A percentile compares a stretch with the other conserved stretches of the same genome.
Conservation (phyloP, 2,329 filamentous ascomycete species). For the Ceratocystis papillata region DNA sequence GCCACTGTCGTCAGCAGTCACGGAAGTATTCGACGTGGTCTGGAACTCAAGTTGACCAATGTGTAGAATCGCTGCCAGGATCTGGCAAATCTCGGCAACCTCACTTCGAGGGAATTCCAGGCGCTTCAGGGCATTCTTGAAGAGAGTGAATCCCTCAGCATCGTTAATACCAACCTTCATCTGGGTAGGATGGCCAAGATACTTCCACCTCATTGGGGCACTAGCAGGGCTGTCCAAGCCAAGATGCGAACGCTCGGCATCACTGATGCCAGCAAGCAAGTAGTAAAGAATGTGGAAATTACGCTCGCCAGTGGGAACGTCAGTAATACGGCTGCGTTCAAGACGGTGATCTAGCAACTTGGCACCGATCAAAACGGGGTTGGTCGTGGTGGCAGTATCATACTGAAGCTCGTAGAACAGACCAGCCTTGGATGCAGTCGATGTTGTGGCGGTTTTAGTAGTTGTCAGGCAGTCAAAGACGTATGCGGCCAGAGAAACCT, state of each 20-base stretch:
- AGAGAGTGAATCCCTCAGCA: conserved; percentile 86
- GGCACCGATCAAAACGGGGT: conserved; percentile 80
- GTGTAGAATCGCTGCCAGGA: conserved; percentile 88
- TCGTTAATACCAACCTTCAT: conserved; percentile 97
- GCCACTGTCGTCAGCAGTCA: conserved; percentile 78
- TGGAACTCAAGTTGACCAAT: conserved; percentile 94
- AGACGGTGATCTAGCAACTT: conserved; percentile 90
- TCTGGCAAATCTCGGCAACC: conserved; percentile 93
- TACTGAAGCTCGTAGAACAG: conserved; percentile 96
- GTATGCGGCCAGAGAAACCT: conserved; percentile 85
- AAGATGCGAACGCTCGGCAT: conserved; percentile 79
- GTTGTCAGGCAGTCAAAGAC: conserved; percentile 94
- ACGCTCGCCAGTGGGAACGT: conserved; percentile 87
- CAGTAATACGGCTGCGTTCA: conserved; percentile 80
- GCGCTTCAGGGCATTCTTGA: conserved; percentile 90
- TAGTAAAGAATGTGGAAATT: conserved; percentile 97
- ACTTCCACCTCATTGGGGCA: conserved; percentile 78
- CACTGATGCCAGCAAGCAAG: conserved; percentile 79
- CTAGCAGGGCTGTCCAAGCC: conserved; percentile 44
- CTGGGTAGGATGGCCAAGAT: conserved; percentile 90
- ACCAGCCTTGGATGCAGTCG: conserved; percentile 88
- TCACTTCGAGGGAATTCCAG: conserved; percentile 87
- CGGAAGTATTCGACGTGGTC: conserved; percentile 66
- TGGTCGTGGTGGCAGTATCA: conserved; percentile 73
- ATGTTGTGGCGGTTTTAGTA: conserved; percentile 91